These are phyloP conservation scores for Domatiomyces globalis DNA, from an alignment of 2,329 filamentous ascomycete species.

Conservation along the genomic window DNA sequence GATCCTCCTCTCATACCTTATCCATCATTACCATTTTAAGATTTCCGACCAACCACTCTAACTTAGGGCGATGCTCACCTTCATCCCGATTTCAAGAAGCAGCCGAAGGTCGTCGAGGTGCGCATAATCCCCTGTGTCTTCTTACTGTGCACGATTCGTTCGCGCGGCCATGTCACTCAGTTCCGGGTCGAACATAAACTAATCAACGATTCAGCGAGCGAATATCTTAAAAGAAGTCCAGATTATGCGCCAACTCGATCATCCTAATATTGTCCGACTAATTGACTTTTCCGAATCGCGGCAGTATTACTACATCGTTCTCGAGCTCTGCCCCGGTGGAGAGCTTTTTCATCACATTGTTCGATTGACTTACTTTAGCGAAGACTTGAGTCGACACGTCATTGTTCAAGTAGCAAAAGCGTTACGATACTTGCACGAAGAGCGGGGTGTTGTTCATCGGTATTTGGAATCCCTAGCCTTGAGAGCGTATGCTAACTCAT, in stretches of 20 bases:
- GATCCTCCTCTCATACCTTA: constrained; percentile 18
- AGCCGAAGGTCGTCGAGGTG: constrained; percentile 95
- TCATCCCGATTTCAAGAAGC: constrained; percentile 92
- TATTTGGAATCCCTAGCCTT: constrained; percentile 34
- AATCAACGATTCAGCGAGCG: constrained; percentile 50
- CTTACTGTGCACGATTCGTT: neutral
- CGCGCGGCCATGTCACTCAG: neutral
- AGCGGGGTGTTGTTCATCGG: constrained; percentile 93
- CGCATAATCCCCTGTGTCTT: constrained; percentile 30
- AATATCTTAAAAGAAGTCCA: constrained; percentile 98
- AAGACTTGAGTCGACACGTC: constrained; percentile 84
- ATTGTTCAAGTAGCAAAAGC: constrained; percentile 92
- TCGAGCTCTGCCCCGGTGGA: constrained; percentile 87
- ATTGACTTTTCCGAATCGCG: constrained; percentile 85
- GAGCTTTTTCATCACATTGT: constrained; percentile 99
- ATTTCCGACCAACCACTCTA: constrained; percentile 37
- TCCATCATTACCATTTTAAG: constrained; percentile 19
- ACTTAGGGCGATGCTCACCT: constrained; percentile 77
- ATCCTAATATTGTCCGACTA: constrained; percentile 89
- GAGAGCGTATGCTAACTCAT: constrained; percentile 21
- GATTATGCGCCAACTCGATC: constrained; percentile 94
- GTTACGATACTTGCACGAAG: constrained; percentile 84
- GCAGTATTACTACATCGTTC: constrained; percentile 94
- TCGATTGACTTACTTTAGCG: constrained; percentile 94
- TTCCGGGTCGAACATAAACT: constrained; percentile 17